Evolutionary conservation across 192 early-diverging fungal genomes (phyloP).

Genomic region (Backusella liffmaniae): DNA sequence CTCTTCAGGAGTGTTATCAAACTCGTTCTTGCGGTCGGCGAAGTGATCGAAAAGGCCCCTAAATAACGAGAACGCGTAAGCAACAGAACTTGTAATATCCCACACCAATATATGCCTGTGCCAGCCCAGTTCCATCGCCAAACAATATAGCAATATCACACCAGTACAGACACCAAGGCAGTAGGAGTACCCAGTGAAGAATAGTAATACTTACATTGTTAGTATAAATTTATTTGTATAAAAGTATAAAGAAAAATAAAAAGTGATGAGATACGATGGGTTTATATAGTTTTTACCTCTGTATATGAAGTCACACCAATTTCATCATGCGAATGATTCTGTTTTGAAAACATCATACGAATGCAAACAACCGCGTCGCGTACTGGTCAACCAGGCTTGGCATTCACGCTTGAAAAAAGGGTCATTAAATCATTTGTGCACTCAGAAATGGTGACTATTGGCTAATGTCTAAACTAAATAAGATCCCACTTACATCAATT

Average conservation of each 20-base stretch:
- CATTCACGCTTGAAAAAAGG: background rate
- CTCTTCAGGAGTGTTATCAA: background rate
- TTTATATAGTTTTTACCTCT: constrained; percentile 4
- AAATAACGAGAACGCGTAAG: background rate
- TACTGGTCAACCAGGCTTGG: constrained; percentile 4
- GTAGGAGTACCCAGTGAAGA: background rate
- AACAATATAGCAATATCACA: background rate
- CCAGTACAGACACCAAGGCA: background rate
- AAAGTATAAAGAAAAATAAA: constrained; percentile 1
- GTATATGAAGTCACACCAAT: background rate
- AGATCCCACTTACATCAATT: background rate
- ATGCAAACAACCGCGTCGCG: background rate
- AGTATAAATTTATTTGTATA: background rate
- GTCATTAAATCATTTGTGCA: background rate
- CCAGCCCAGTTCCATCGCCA: background rate
- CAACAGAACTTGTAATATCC: background rate
- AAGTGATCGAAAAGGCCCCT: constrained; percentile 32
- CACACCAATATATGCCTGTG: background rate
- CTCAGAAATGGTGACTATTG: background rate
- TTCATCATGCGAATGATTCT: background rate
- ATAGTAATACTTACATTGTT: background rate
- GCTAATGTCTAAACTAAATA: background rate
- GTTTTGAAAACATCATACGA: background rate
- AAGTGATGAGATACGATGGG: background rate
- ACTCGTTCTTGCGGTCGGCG: constrained; percentile 19